Evolutionary conservation across 2,329 filamentous ascomycete genomes (phyloP), one percentile per base, ranked within the genome.

Genomic region (Sporothrix curviconia): DNA sequence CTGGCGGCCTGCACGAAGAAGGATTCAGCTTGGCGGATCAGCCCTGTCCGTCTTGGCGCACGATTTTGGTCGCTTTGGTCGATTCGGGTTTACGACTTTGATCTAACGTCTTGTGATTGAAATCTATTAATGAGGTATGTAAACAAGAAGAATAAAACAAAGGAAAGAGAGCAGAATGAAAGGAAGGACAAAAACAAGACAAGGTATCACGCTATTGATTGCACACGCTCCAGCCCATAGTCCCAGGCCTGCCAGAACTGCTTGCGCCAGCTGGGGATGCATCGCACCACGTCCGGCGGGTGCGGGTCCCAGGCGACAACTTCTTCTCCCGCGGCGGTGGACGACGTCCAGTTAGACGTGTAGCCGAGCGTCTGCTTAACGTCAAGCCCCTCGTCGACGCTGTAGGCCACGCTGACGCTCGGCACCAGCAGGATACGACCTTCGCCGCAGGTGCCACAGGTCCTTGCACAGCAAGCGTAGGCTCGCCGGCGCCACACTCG

Each of bases 171-270:
- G n/a, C n/a, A n/a, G n/a, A n/a, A n/a, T n/a, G n/a, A n/a, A 32
- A 32, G 11, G 11, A 32, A 32, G 11, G 6, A 11, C 28, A 5
- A 32, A 32, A 5, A 6, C 28, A 5, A 32, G 28, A 32, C 28
- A 32, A 32, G 5, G 28, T 25, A 28, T 9, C 7, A 30, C 4
- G 14, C 3, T 15, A 4, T 37, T 7, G 22, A 3, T 8, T 28
- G 8, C n/a, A 34, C 4, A 8, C 9, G 6, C n/a, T 39, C 32
- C 19, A 51, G 5, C 4, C 47, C 49, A 42, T 30, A 40, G n/a
- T 52, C 37, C 49, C 49, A 52, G 9, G 49, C 24, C 25, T 52
- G 34, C 49, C 49, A 52, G 12, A 52, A 52, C 49, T 40, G 36
- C 22, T 52, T 52, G 8, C 49, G 49, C 49, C 49, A 52, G 15